Base-by-base conservation (phyloP, 1,284 basidiomycete species). In the Cerioporus squamosus region DNA sequence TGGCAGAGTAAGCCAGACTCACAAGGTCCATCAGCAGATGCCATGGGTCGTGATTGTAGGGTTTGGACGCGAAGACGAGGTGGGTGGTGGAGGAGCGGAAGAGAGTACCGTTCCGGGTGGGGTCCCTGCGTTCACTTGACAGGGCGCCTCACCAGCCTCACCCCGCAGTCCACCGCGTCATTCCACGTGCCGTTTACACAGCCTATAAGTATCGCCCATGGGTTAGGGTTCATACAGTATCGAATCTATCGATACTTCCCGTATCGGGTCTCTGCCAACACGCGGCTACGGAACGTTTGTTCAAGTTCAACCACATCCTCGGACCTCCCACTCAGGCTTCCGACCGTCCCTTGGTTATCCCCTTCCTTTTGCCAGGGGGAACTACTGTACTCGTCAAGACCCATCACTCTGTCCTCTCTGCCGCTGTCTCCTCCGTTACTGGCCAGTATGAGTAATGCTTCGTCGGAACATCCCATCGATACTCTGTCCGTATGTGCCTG, bases 101-200 rank as follows among this genome's bases (percentile, higher is more conserved):
- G 44, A 46, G 56, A 56, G 47, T 40, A 43, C 20, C 15, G 24
- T 50, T 60, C 49, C n/a, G 43, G 50, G 59, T 44, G 43, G 29
- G 43, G 49, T 38, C n/a, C n/a, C n/a, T 42, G 48, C 42, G 44
- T 52, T 10, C 33, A 61, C 47, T 50, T 29, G 9, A 29, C 26
- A 9, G 5, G 26, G 31, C 31, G 29, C 40, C 47, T 49, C 45
- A 29, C 26, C 17, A 20, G 14, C 20, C n/a, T 17, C 9, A 12
- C 9, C 52, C 45, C 59, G 51, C 59, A 61, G 52, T 7, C 33
- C 39, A 33, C 44, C 52, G 51, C 59, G 59, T 61, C 55, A 61
- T 61, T 44, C 43, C 59, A 61, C 59, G 59, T 61, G 59, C 29
- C n/a, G n/a, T n/a, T n/a, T n/a, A n/a, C n/a, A n/a, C n/a, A n/a